phyloP scores from a whole-genome alignment of 345 rosid genomes.

The Lenwebbia sp. region DNA sequence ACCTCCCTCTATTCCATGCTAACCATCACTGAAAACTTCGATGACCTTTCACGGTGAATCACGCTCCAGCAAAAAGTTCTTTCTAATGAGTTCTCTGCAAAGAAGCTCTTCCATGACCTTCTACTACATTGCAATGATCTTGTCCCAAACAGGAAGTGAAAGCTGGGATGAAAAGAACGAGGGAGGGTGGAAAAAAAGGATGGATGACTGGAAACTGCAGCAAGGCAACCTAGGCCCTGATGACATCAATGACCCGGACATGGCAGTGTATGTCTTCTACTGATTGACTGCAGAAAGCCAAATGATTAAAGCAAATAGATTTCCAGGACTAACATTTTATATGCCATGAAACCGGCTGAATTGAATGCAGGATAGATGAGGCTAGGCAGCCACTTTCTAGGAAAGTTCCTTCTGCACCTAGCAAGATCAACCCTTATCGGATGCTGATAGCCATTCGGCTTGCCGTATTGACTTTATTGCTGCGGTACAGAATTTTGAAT shows the following conservation, averaged over 20 bases:
- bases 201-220: constrained; percentile 93
- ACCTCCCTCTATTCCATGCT: not conserved
- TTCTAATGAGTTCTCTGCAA: not conserved
- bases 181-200: constrained; percentile 80
- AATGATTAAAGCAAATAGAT: not conserved
- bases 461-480: constrained; percentile 52
- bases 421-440: constrained; percentile 81
- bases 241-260: constrained; percentile 55
- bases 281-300: not conserved
- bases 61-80: not conserved
- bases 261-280: constrained; percentile 34
- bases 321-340: not conserved
- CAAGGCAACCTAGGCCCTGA: constrained; percentile 85
- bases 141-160: constrained; percentile 38
- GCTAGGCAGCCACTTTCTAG: constrained; percentile 74
- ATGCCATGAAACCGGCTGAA: not conserved
- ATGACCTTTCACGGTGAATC: not conserved
- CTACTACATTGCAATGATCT: not conserved
- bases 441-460: constrained; percentile 83
- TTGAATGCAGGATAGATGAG: constrained; percentile 55
- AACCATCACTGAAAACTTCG: not conserved
- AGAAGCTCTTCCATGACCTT: not conserved
- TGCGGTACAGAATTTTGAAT: constrained; percentile 70
- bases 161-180: constrained; percentile 82
- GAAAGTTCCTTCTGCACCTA: constrained; percentile 82